Evolutionary conservation across 805 yeast genomes (phyloP).

Genomic region (Teunomyces panamensis): DNA sequence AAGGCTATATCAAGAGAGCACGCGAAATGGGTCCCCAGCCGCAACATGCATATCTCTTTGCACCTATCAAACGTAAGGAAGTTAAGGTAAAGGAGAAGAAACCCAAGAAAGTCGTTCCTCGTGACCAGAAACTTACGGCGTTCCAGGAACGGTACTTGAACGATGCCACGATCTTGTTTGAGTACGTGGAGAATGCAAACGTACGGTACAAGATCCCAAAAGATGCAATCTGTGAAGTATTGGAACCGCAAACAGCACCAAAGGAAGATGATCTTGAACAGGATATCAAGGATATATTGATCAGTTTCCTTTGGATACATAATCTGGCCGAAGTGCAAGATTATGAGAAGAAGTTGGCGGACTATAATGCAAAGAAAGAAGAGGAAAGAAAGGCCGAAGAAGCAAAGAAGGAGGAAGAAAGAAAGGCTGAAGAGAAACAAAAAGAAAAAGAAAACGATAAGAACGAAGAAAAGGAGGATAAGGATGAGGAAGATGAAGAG

Average conservation of each 20-base stretch:
- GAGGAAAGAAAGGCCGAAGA: slow-evolving; percentile 20
- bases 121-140: slow-evolving; percentile 65
- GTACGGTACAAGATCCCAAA: slow-evolving; percentile 75
- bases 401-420: slow-evolving; percentile 14
- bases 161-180: slow-evolving; percentile 77
- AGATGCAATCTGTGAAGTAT: slow-evolving; percentile 67
- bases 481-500: slow-evolving; percentile 15
- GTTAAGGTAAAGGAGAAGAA: slow-evolving; percentile 14
- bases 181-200: slow-evolving; percentile 75
- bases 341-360: slow-evolving; percentile 36
- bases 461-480: slow-evolving; percentile 12
- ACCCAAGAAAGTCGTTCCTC: slow-evolving; percentile 14
- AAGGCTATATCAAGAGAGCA: slow-evolving; percentile 76
- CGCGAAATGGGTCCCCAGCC: slow-evolving; percentile 65
- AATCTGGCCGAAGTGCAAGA: slow-evolving; percentile 47
- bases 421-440: slow-evolving; percentile 20
- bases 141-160: slow-evolving; percentile 70
- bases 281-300: slow-evolving; percentile 36
- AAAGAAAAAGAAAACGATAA: slow-evolving; percentile 23
- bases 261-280: slow-evolving; percentile 11
- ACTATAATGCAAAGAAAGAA: slow-evolving; percentile 26
- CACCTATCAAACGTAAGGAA: slow-evolving; percentile 15
- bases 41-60: slow-evolving; percentile 34
- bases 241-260: slow-evolving; percentile 14
- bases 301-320: slow-evolving; percentile 51